phyloP scores from a whole-genome alignment of 179 eudicot species.

The Kewa caespitosa region DNA sequence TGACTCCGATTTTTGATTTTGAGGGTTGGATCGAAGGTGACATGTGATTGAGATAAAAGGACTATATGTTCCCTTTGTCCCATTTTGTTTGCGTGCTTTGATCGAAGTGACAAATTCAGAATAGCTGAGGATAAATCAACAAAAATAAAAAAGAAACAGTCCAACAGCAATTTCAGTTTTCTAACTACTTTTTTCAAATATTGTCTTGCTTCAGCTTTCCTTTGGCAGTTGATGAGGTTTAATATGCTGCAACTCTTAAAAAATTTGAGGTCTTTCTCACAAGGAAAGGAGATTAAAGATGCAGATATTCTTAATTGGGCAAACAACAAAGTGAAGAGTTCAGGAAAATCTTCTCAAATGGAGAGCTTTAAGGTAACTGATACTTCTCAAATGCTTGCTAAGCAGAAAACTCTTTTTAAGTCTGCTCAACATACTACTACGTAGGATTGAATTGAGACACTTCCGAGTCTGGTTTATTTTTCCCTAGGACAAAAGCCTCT shows the following conservation, averaged over 20 bases:
- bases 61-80: too few relatives aligned
- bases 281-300: slow-evolving; percentile 71
- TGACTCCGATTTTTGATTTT: too few relatives aligned
- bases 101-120: too few relatives aligned
- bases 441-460: not conserved
- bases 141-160: too few relatives aligned
- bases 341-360: slow-evolving; percentile 61
- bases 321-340: slow-evolving; percentile 58
- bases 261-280: slow-evolving; percentile 67
- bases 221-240: slow-evolving; percentile 89
- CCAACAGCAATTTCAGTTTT: too few relatives aligned
- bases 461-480: slow-evolving; percentile 1
- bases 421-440: too few relatives aligned
- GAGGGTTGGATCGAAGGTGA: too few relatives aligned
- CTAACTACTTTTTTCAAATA: not conserved
- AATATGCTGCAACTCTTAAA: slow-evolving; percentile 69
- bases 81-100: too few relatives aligned
- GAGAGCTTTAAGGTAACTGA: slow-evolving; percentile 68
- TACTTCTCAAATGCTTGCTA: not conserved
- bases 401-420: too few relatives aligned
- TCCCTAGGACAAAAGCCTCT: slow-evolving; percentile 70
- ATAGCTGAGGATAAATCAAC: too few relatives aligned
- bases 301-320: slow-evolving; percentile 79
- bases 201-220: slow-evolving; percentile 49
- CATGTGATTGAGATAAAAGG: too few relatives aligned